Percentiles rank a stretch among this genome's conserved stretches.
These are phyloP conservation scores for Aspergillus steynii DNA, from an alignment of 495 filamentous ascomycete genomes.

Conservation along the genomic window DNA sequence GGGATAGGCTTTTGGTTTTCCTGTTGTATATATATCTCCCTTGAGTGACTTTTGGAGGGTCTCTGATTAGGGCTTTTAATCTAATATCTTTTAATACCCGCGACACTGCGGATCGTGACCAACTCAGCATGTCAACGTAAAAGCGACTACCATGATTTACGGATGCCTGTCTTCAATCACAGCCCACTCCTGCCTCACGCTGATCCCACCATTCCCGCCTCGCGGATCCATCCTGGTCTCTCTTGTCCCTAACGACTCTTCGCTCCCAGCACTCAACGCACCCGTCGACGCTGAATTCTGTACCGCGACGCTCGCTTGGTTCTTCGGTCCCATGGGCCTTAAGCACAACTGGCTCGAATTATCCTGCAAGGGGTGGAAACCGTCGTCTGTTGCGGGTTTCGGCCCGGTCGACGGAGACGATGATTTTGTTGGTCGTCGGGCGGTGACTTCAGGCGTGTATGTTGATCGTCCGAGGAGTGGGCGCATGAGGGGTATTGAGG, in stretches of 20 bases:
- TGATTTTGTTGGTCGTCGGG: constrained; percentile 2
- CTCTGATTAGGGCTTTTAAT: too few species aligned
- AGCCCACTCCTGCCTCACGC: constrained; percentile 8
- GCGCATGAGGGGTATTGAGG: constrained; percentile 24
- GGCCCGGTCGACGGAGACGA: neutral
- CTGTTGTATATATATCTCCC: neutral
- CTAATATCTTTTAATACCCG: too few species aligned
- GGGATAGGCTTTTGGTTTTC: constrained; percentile 13
- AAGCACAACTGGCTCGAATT: constrained; percentile 15
- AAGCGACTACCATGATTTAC: too few species aligned
- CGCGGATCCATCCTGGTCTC: neutral
- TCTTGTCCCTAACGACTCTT: neutral
- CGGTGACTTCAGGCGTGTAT: neutral
- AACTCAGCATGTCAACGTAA: too few species aligned
- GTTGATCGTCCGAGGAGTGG: constrained; percentile 16
- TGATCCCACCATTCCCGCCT: neutral
- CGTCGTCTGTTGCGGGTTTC: neutral
- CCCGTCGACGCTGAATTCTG: neutral
- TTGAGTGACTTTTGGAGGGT: too few species aligned
- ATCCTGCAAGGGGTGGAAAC: constrained; percentile 11
- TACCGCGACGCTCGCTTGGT: constrained; percentile 1
- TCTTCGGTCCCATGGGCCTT: constrained; percentile 13
- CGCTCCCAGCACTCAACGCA: neutral
- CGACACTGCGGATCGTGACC: too few species aligned
- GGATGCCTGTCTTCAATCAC: neutral